These are phyloP conservation scores for Mycogone perniciosa DNA, from an alignment of 2,329 filamentous ascomycete species.

Conservation along the genomic window DNA sequence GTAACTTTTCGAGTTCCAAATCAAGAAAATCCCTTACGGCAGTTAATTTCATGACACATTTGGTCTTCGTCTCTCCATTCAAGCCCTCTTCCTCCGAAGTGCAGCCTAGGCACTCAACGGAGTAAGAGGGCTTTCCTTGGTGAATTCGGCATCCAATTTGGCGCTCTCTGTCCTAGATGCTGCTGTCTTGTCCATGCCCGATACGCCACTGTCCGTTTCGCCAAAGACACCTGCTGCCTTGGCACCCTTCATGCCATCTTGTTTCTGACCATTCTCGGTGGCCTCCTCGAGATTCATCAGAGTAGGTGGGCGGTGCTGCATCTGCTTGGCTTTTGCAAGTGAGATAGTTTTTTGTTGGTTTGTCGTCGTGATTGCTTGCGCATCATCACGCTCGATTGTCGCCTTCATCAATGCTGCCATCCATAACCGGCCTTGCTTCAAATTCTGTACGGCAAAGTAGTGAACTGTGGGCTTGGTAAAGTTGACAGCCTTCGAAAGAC, in stretches of 20 bases:
- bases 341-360: slow-evolving; percentile 98
- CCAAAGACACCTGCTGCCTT: slow-evolving; percentile 39
- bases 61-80: slow-evolving; percentile 2
- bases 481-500: slow-evolving; percentile 83
- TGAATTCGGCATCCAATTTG: slow-evolving; percentile 22
- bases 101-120: slow-evolving; percentile 27
- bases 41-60: slow-evolving; percentile 5
- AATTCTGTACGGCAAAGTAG: slow-evolving; percentile 91
- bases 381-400: slow-evolving; percentile 88
- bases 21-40: background rate
- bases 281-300: slow-evolving; percentile 63
- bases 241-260: slow-evolving; percentile 18
- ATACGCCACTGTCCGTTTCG: slow-evolving; percentile 37
- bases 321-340: slow-evolving; percentile 76
- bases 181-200: slow-evolving; percentile 36
- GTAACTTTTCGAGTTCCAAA: slow-evolving; percentile 1
- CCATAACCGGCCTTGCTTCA: slow-evolving; percentile 85
- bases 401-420: slow-evolving; percentile 99
- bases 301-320: slow-evolving; percentile 84
- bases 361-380: slow-evolving; percentile 73
- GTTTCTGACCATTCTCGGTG: slow-evolving; percentile 24
- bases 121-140: slow-evolving; percentile 18
- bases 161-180: slow-evolving; percentile 29
- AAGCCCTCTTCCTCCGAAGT: slow-evolving; percentile 14
- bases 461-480: slow-evolving; percentile 97